phyloP scores from a whole-genome alignment of 2,329 filamentous ascomycete species.

The Trichophyton mentagrophytes region DNA sequence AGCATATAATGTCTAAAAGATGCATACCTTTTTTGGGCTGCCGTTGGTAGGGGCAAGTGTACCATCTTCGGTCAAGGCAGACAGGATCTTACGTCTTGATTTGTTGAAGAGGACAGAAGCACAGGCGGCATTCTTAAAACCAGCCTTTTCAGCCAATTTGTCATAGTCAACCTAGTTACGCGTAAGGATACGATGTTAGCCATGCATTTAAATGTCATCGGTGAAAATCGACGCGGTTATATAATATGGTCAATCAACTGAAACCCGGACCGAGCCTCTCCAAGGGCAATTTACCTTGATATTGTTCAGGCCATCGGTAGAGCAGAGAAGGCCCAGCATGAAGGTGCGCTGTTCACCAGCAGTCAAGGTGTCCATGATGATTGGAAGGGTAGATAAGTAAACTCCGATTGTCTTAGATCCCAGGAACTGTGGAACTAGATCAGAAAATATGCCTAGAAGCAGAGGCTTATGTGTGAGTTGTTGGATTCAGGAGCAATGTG shows the following conservation, averaged over 20 bases:
- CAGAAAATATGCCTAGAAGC: neutral
- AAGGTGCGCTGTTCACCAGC: slow-evolving; percentile 17
- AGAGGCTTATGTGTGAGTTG: neutral
- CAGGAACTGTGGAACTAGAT: neutral
- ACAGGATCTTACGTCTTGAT: slow-evolving; percentile 27
- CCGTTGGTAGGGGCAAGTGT: neutral
- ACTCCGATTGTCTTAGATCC: neutral
- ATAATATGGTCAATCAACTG: neutral
- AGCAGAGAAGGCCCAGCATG: slow-evolving; percentile 12
- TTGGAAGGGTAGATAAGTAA: neutral
- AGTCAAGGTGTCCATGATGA: slow-evolving; percentile 14
- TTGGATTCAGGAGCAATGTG: neutral
- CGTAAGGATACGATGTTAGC: neutral
- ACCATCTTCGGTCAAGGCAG: slow-evolving; percentile 2
- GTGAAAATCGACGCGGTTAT: neutral
- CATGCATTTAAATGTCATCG: neutral
- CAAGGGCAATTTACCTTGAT: slow-evolving; percentile 13
- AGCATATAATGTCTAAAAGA: neutral
- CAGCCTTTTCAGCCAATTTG: slow-evolving; percentile 24
- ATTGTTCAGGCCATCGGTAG: slow-evolving; percentile 10
- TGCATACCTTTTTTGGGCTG: slow-evolving; percentile 7
- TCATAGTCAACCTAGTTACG: slow-evolving; percentile 27
- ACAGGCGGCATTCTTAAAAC: slow-evolving; percentile 26
- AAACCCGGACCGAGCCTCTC: neutral
- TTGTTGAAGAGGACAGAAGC: slow-evolving; percentile 26